phyloP scores from a whole-genome alignment of 2,329 filamentous ascomycete genomes.

The Neofusicoccum umdonicola region DNA sequence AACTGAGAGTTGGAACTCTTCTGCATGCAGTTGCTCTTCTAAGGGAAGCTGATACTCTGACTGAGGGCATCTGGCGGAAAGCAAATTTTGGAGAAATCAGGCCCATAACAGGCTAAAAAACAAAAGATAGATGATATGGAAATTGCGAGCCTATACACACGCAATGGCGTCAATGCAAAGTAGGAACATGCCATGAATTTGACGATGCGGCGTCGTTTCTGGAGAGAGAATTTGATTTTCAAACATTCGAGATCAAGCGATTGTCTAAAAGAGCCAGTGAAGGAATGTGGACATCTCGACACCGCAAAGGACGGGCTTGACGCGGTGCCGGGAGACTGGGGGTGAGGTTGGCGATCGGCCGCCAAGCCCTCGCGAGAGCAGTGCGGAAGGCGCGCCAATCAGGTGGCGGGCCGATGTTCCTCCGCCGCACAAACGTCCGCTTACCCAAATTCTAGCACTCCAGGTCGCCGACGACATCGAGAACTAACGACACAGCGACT shows the following conservation, averaged over 20 bases:
- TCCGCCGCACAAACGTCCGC: slow-evolving; percentile 18
- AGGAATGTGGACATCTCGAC: neutral
- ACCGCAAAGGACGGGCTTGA: too few species aligned
- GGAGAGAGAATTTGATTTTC: neutral
- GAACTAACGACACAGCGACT: slow-evolving; percentile 32
- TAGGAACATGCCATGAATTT: too few species aligned
- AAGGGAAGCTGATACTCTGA: too few species aligned
- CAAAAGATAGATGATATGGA: too few species aligned
- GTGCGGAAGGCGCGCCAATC: slow-evolving; percentile 10
- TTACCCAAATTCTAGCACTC: slow-evolving; percentile 29
- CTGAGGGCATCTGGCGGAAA: too few species aligned
- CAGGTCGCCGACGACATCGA: slow-evolving; percentile 29
- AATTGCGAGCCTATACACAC: too few species aligned
- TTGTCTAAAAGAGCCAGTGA: neutral
- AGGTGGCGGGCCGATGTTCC: slow-evolving; percentile 14
- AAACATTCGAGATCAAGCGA: neutral
- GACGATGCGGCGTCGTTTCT: too few species aligned
- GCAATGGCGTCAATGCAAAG: too few species aligned
- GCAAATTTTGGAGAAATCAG: too few species aligned
- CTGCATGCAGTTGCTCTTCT: neutral
- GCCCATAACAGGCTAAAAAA: too few species aligned
- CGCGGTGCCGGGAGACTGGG: neutral
- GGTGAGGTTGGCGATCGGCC: slow-evolving; percentile 8
- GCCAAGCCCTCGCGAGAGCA: slow-evolving; percentile 11
- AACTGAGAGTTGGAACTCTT: neutral